Percentiles rank a stretch among this genome's conserved stretches.
These are phyloP conservation scores for Diaporthe australafricana DNA, from an alignment of 2,329 filamentous ascomycete genomes.

Conservation along the genomic window DNA sequence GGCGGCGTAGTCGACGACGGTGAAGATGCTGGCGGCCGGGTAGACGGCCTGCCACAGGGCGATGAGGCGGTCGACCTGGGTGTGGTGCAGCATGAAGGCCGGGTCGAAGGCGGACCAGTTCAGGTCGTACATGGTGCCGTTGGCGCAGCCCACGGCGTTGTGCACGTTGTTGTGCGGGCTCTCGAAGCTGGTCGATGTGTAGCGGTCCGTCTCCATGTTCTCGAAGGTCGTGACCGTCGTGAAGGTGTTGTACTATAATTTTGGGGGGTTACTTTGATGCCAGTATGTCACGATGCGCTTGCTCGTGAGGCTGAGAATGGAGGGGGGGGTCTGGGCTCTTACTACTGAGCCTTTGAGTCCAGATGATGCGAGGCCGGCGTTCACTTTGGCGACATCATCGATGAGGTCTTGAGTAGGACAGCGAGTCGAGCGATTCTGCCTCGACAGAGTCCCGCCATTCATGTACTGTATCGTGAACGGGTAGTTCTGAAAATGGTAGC, in stretches of 20 bases:
- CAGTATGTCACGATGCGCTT: no score
- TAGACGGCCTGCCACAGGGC: conserved; percentile 60
- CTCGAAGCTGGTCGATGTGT: conserved; percentile 55
- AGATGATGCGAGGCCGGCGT: conserved; percentile 46
- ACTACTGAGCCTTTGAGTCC: conserved; percentile 56
- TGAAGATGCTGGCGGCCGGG: conserved; percentile 48
- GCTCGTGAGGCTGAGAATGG: neutral
- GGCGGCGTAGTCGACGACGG: conserved; percentile 40
- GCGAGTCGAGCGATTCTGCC: conserved; percentile 52
- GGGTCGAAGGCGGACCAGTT: conserved; percentile 59
- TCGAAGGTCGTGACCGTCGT: conserved; percentile 51
- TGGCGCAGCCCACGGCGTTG: conserved; percentile 50
- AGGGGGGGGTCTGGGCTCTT: conserved; percentile 39
- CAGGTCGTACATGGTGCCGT: conserved; percentile 49
- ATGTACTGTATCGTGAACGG: conserved; percentile 46
- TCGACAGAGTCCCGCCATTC: conserved; percentile 43
- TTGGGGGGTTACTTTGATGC: no score
- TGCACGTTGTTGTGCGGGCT: conserved; percentile 58
- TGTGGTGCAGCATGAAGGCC: conserved; percentile 63
- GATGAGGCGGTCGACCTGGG: conserved; percentile 71
- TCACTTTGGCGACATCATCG: conserved; percentile 55
- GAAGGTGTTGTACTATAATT: conserved; percentile 58
- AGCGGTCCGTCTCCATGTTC: conserved; percentile 54
- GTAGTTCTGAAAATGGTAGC: conserved; percentile 61
- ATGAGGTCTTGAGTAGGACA: conserved; percentile 48